phyloP scores from a whole-genome alignment of 768 basidiomycete genomes.

The Mycena venus region DNA sequence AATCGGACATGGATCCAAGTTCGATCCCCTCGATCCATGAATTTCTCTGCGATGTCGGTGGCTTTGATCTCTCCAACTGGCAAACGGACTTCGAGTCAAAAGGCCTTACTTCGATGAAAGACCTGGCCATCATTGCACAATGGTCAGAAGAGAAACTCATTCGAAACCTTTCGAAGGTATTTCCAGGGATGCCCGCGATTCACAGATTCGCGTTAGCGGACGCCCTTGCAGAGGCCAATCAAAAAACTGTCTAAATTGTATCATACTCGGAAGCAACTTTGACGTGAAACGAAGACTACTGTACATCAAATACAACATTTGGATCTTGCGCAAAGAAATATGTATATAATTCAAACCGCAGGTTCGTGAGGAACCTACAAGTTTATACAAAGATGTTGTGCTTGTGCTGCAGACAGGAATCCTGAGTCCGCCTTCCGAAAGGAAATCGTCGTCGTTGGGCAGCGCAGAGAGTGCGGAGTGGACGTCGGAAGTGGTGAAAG shows the following conservation, averaged over 20 bases:
- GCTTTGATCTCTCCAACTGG: conserved; percentile 13
- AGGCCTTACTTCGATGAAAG: neutral
- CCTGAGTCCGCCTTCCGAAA: conserved; percentile 54
- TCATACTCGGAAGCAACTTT: too few relatives aligned
- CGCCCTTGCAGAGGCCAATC: neutral
- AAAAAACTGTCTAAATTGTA: neutral
- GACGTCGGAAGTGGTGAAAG: neutral
- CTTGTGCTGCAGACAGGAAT: conserved; percentile 53
- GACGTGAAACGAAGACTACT: too few relatives aligned
- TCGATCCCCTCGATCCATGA: neutral
- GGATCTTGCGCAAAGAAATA: too few relatives aligned
- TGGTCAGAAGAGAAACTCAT: neutral
- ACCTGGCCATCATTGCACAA: neutral
- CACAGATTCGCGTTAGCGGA: neutral
- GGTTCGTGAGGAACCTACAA: too few relatives aligned
- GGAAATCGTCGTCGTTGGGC: conserved; percentile 46
- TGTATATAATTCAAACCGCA: too few relatives aligned
- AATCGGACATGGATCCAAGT: too few relatives aligned
- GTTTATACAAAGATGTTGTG: too few relatives aligned
- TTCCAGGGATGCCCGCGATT: neutral
- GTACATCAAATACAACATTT: too few relatives aligned
- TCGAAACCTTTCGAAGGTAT: neutral
- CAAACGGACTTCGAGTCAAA: neutral
- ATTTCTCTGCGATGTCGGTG: neutral
- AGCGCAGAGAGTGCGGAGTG: conserved; percentile 37